Percentiles rank a stretch among this genome's conserved stretches.
Evolutionary conservation across 1,139 yeast genomes (phyloP).

Genomic region (Zhuliangozyma blackwelliae): DNA sequence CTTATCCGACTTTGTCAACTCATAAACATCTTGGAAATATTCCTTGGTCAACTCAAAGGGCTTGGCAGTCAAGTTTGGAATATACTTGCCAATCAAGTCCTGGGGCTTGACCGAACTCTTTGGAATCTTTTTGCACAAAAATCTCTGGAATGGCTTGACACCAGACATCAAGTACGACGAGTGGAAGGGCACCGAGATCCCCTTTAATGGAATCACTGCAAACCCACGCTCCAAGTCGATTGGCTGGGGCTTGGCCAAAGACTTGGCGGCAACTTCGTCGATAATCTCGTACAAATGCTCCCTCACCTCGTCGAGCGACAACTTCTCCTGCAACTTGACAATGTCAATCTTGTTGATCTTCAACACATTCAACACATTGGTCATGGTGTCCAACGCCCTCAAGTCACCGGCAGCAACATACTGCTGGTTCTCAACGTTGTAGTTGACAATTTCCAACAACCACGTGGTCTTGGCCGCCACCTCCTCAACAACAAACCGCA

Average conservation of each 20-base stretch:
- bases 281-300: constrained; percentile 85
- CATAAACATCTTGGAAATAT: constrained; percentile 92
- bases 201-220: constrained; percentile 97
- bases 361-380: constrained; percentile 88
- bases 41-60: constrained; percentile 95
- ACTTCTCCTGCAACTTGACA: constrained; percentile 74
- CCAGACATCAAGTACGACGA: constrained; percentile 96
- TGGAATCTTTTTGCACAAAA: constrained; percentile 92
- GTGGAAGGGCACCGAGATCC: constrained; percentile 99
- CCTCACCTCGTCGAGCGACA: constrained; percentile 84
- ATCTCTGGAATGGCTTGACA: constrained; percentile 97
- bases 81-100: constrained; percentile 87
- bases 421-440: constrained; percentile 96
- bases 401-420: constrained; percentile 98
- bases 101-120: constrained; percentile 94
- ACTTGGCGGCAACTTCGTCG: constrained; percentile 75
- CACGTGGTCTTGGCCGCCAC: constrained; percentile 79
- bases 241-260: constrained; percentile 89
- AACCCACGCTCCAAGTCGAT: constrained; percentile 96
- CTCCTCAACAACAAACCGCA: constrained; percentile 91
- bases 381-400: constrained; percentile 87
- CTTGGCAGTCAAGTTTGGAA: constrained; percentile 97
- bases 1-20: constrained; percentile 86
- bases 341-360: constrained; percentile 93
- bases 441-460: constrained; percentile 97